Percentiles rank a stretch among this genome's conserved stretches.
Evolutionary conservation across 805 yeast species (phyloP).

Genomic region (Blastobotrys robertii): DNA sequence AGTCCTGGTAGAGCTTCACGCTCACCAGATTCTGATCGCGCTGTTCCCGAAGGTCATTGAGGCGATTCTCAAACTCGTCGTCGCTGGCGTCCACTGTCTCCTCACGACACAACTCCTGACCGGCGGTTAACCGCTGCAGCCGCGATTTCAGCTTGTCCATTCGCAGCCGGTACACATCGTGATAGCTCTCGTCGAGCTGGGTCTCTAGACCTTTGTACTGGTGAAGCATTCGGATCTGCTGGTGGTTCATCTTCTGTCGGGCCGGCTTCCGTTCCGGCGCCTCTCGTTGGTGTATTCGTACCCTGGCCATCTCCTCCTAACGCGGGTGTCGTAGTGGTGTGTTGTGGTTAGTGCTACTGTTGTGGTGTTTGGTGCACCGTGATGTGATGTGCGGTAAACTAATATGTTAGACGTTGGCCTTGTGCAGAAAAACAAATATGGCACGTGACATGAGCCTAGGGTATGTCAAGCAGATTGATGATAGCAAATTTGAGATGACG

Average conservation of each 20-base stretch:
- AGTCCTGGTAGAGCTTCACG: conserved; percentile 8
- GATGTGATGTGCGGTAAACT: background rate
- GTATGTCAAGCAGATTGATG: too few relatives aligned
- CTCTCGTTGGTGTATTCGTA: background rate
- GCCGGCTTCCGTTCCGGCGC: too few relatives aligned
- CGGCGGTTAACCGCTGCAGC: conserved; percentile 5
- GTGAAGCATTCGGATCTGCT: background rate
- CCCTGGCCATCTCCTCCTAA: background rate
- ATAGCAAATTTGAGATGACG: too few relatives aligned
- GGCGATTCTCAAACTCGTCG: conserved; percentile 7
- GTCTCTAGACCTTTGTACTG: conserved; percentile 8
- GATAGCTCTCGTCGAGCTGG: conserved; percentile 6
- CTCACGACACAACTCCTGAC: too few relatives aligned
- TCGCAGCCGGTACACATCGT: conserved; percentile 8
- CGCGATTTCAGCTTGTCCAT: conserved; percentile 3
- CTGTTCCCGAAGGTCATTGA: conserved; percentile 13
- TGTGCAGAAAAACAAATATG: too few relatives aligned
- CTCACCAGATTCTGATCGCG: conserved; percentile 16
- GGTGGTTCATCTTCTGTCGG: background rate
- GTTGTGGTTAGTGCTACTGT: background rate
- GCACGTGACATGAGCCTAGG: too few relatives aligned
- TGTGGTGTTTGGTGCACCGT: background rate
- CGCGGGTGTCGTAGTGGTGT: background rate
- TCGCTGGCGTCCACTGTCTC: conserved; percentile 4
- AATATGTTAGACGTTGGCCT: too few relatives aligned